Percentiles rank a stretch among this genome's conserved stretches.
Conservation (phyloP, 2,329 filamentous ascomycete species). For the Fusarium clavum region DNA sequence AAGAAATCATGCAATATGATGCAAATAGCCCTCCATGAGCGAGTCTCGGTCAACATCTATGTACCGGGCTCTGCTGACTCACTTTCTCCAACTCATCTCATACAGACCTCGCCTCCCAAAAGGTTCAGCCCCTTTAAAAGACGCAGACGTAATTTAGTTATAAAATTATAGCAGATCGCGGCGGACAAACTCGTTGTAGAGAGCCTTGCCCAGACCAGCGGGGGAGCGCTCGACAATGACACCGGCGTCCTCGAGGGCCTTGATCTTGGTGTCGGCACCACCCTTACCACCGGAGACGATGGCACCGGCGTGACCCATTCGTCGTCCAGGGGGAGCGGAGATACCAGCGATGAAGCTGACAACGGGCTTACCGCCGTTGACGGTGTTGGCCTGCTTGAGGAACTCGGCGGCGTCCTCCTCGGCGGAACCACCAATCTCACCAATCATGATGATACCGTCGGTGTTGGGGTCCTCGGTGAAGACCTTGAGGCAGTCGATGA, state of each 20-base stretch:
- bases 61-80: constrained; percentile 40
- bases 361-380: constrained; percentile 88
- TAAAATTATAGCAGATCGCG: constrained; percentile 85
- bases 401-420: constrained; percentile 99
- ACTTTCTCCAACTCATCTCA: constrained; percentile 33
- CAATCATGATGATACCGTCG: constrained; percentile 99
- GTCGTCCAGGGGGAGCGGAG: constrained; percentile 92
- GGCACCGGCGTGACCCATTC: constrained; percentile 98
- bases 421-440: constrained; percentile 96
- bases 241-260: constrained; percentile 90
- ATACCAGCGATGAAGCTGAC: constrained; percentile 99
- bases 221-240: constrained; percentile 97
- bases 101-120: constrained; percentile 13
- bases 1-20: constrained; percentile 48
- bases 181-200: constrained; percentile 96
- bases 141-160: constrained; percentile 27
- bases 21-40: constrained; percentile 46
- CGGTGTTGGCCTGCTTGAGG: constrained; percentile 89
- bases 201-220: constrained; percentile 89
- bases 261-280: constrained; percentile 97
- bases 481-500: constrained; percentile 98
- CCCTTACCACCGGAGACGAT: constrained; percentile 98
- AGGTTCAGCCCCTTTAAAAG: constrained; percentile 20
- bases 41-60: constrained; percentile 27
- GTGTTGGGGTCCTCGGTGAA: constrained; percentile 97